Evolutionary conservation across 768 basidiomycete genomes (phyloP).

Genomic region (Boletus sp.): DNA sequence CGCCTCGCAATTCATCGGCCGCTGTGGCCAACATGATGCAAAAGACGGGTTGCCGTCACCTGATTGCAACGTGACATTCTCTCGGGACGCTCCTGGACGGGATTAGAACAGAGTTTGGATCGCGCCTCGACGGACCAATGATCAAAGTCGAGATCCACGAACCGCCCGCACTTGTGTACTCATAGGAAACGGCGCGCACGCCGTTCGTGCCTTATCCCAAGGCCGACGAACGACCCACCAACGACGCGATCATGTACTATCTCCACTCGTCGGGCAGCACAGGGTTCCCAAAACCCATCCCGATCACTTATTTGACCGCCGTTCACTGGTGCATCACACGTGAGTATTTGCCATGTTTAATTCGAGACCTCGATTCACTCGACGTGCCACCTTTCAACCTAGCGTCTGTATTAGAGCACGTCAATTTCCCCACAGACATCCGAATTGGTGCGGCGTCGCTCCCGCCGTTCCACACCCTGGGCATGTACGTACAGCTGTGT

Average conservation of each 20-base stretch:
- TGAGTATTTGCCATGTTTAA: conserved; percentile 13
- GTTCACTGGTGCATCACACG: conserved; percentile 37
- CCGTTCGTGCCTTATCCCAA: conserved; percentile 14
- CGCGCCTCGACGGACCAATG: not conserved
- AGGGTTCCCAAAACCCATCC: conserved; percentile 44
- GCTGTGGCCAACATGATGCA: conserved; percentile 37
- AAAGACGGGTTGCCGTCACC: conserved; percentile 37
- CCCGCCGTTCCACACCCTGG: not conserved
- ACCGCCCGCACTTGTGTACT: conserved; percentile 8
- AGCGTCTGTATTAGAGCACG: not conserved
- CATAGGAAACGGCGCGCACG: not conserved
- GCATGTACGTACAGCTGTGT: not conserved
- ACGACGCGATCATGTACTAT: conserved; percentile 32
- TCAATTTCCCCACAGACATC: not conserved
- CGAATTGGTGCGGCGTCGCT: not conserved
- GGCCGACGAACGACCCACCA: not conserved
- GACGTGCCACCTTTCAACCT: no score
- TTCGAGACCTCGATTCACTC: not conserved
- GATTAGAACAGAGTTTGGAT: conserved; percentile 15
- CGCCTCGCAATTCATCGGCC: conserved; percentile 37
- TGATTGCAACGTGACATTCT: conserved; percentile 36
- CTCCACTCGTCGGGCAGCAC: conserved; percentile 53
- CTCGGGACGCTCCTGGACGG: conserved; percentile 31
- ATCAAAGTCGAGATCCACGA: conserved; percentile 12
- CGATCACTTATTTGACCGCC: conserved; percentile 30